Base-by-base conservation (phyloP, 2,329 filamentous ascomycete species). In the Ilyonectria robusta region DNA sequence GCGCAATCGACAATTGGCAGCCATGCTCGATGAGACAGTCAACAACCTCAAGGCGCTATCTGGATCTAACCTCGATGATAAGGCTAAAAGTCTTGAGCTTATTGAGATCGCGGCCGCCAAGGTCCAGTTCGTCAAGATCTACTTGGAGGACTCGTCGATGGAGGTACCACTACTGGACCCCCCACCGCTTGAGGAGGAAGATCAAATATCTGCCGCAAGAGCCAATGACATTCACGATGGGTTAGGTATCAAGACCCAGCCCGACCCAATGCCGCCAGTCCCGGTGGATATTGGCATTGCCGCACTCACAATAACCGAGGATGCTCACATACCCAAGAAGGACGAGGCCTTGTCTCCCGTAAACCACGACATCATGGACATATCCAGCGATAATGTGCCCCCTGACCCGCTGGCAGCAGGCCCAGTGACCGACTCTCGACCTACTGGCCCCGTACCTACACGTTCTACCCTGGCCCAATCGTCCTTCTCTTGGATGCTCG, bases 401-500 rank as follows among this genome's bases (percentile, higher is more conserved):
- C 48, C 50, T 7, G 58, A 62, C 19, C 56, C 62, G 15, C 17
- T 47, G 21, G 26, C 10, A 3, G 50, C 23, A n/a, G 15, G 26
- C 3, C 6, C 40, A 10, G n/a, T 70, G 17, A 56, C 42, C n/a
- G 55, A 60, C 19, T 42, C 63, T 47, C 71, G 73, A 4, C 79
- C 67, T 60, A 74, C 76, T 53, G 80, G 68, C 70, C 81, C 87
- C 2, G 85, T 89, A 17, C 89, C 88, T 0, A 89, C 89, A 21
- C 86, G 91, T 23, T 92, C 91, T 4, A 89, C 86, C 0, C 84
- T 94, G 37, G 91, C 91, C 1, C 91, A 93, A 71, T 94, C 92
- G 8, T 92, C 91, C 4, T 94, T 94, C 78, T 91, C 92, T 1
- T 94, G 91, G 91, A 94, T 94, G 92, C 84, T 94, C 2, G 90